phyloP scores from a whole-genome alignment of 129 eudicot genomes.

The Helianthus tuberosus region DNA sequence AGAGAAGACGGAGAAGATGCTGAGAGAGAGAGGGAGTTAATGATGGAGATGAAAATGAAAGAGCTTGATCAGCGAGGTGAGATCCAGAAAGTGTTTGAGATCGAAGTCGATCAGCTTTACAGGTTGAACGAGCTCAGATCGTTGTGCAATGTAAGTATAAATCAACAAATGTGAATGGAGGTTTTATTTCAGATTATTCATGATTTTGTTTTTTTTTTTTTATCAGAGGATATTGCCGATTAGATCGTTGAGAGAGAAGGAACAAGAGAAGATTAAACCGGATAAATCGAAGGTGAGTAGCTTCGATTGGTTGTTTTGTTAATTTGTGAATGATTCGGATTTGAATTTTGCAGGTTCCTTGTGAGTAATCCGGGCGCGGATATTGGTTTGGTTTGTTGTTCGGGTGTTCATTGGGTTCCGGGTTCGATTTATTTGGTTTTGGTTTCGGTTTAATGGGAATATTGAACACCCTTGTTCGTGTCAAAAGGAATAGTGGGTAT shows the following conservation, averaged over 20 bases:
- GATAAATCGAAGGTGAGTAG: conserved; percentile 40
- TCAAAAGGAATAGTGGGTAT: too few species aligned
- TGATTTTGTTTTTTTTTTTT: too few species aligned
- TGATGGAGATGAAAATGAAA: conserved; percentile 59
- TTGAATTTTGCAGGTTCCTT: conserved; percentile 12
- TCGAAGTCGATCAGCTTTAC: conserved; percentile 80
- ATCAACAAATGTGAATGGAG: not conserved
- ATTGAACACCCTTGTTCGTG: too few species aligned
- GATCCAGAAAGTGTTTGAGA: conserved; percentile 70
- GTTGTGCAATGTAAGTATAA: conserved; percentile 51
- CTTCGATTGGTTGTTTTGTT: not conserved
- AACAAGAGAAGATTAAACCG: conserved; percentile 51
- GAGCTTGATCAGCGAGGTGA: conserved; percentile 67
- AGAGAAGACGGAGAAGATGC: conserved; percentile 68
- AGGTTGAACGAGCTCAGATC: conserved; percentile 70
- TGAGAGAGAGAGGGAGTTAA: conserved; percentile 50
- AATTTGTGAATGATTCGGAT: conserved; percentile 7
- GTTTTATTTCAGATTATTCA: not conserved
- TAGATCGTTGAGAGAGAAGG: conserved; percentile 76
- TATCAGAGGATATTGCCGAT: conserved; percentile 57
- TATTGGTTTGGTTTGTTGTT: conserved; percentile 25
- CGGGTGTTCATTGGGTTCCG: too few species aligned
- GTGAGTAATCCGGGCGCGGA: conserved; percentile 21
- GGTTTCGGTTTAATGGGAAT: too few species aligned
- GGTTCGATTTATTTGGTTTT: too few species aligned